phyloP scores from a whole-genome alignment of 129 eudicot species.

The Arctium minus region DNA sequence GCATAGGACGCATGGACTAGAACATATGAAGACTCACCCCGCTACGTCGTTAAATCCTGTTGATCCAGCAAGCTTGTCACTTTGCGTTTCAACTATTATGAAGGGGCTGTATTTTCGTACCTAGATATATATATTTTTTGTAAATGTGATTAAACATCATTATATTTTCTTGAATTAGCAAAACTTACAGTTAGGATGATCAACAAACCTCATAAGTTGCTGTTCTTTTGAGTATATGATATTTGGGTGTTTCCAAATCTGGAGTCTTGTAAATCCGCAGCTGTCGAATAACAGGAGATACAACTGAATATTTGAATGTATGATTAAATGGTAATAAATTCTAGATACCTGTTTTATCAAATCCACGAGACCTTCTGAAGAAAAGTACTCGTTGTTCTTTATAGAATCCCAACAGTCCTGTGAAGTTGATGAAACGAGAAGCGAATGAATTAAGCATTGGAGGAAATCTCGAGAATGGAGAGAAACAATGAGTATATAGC shows the following conservation, averaged over 20 bases:
- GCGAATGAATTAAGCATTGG: background rate
- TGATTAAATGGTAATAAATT: background rate
- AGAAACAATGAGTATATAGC: background rate
- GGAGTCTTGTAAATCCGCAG: constrained; percentile 88
- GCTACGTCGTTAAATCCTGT: constrained; percentile 72
- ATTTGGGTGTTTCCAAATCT: constrained; percentile 81
- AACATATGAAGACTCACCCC: constrained; percentile 50
- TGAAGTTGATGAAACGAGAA: constrained; percentile 9
- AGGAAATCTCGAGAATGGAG: background rate
- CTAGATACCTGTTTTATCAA: constrained; percentile 70
- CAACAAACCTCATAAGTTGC: constrained; percentile 75
- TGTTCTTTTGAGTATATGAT: constrained; percentile 79
- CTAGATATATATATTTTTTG: constrained; percentile 31
- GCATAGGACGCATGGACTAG: background rate
- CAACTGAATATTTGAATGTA: background rate
- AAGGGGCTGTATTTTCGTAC: constrained; percentile 77
- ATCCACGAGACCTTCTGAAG: constrained; percentile 74
- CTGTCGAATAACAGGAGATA: constrained; percentile 33
- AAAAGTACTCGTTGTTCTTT: constrained; percentile 70
- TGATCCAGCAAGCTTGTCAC: constrained; percentile 72
- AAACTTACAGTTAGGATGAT: background rate
- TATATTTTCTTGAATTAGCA: background rate
- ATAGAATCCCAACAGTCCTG: constrained; percentile 98
- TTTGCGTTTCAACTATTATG: constrained; percentile 74
- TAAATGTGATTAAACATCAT: constrained; percentile 8